Conservation (phyloP, 164 flowering plant species). For the Vitis vinifera region ASM3070453v1 NC_081805.1:3311001-3311500, state of each 20-base stretch:
- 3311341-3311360: constrained; percentile 4
- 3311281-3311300: constrained; percentile 5
- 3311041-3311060: too few relatives aligned
- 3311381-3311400: not conserved
- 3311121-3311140: not conserved
- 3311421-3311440: too few relatives aligned
- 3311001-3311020: too few relatives aligned
- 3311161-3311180: constrained; percentile 30
- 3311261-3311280: constrained; percentile 15
- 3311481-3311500: too few relatives aligned
- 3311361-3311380: not conserved
- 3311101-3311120: not conserved
- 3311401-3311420: constrained; percentile 1
- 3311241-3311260: constrained; percentile 4
- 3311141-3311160: constrained; percentile 60
- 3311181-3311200: constrained; percentile 7
- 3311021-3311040: too few relatives aligned
- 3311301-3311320: constrained; percentile 8
- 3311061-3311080: not conserved
- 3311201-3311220: constrained; percentile 18
- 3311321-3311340: constrained; percentile 19
- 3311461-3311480: too few relatives aligned
- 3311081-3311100: not conserved
- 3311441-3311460: too few relatives aligned
- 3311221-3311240: constrained; percentile 7